These are phyloP conservation scores for Kuraishia piskuri DNA, from an alignment of 805 yeast species.

Conservation along the genomic window DNA sequence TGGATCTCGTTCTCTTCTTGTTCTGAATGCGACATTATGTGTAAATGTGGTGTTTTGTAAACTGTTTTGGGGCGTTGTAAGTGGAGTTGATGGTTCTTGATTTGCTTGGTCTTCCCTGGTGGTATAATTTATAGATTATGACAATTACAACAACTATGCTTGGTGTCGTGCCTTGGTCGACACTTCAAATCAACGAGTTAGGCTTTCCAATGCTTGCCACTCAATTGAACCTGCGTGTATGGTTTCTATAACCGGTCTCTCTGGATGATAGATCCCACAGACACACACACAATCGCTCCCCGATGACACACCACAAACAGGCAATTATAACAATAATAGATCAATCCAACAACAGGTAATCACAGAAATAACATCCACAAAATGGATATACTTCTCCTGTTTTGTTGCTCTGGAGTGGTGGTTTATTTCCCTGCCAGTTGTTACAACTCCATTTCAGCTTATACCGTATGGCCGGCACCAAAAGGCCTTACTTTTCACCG, in stretches of 20 bases:
- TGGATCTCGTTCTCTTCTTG: slow-evolving; percentile 30
- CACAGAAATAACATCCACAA: not conserved
- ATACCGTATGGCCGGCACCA: not conserved
- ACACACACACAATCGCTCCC: not conserved
- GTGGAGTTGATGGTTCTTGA: no score
- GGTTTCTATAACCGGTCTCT: not conserved
- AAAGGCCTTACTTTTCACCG: not conserved
- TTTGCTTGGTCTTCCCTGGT: no score
- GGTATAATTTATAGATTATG: no score
- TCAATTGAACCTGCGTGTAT: not conserved
- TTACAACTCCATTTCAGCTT: slow-evolving; percentile 1
- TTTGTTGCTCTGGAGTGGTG: not conserved
- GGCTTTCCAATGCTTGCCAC: not conserved
- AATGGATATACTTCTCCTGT: not conserved
- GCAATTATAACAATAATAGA: not conserved
- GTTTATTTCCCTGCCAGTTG: no score
- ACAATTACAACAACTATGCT: not conserved
- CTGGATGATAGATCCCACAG: not conserved
- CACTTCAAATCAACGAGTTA: not conserved
- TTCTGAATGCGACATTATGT: slow-evolving; percentile 11
- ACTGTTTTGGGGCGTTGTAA: no score
- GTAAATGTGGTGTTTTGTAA: not conserved
- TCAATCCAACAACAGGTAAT: not conserved
- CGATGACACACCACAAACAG: not conserved
- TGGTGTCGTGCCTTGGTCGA: not conserved